phyloP scores from a whole-genome alignment of 352 stramenopile species.

The Phytopythium kandeliae region DNA sequence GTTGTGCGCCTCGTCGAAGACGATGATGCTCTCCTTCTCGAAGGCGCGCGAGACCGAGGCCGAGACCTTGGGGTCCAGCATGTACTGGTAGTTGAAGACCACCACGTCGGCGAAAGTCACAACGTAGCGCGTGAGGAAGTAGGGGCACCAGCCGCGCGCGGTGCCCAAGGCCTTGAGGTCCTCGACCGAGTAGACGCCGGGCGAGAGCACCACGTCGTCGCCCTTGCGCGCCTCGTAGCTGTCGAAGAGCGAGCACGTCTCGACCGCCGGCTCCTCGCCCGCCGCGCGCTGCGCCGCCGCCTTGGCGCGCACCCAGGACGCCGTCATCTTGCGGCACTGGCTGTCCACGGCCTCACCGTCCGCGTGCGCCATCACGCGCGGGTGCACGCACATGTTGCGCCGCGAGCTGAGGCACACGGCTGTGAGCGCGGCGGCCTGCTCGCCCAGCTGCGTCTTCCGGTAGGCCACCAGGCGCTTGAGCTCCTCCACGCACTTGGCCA shows the following conservation, averaged over 20 bases:
- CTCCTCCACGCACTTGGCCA: slow-evolving; percentile 98
- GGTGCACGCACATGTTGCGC: slow-evolving; percentile 98
- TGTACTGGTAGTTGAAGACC: slow-evolving; percentile 99
- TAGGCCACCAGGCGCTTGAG: slow-evolving; percentile 93
- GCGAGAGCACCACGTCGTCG: slow-evolving; percentile 89
- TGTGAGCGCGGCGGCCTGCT: slow-evolving; percentile 49
- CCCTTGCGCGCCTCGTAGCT: slow-evolving; percentile 84
- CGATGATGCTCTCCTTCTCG: slow-evolving; percentile 90
- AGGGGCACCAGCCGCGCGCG: slow-evolving; percentile 95
- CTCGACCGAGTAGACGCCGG: slow-evolving; percentile 96
- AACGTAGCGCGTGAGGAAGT: slow-evolving; percentile 97
- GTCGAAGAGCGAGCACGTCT: slow-evolving; percentile 90
- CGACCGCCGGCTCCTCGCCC: slow-evolving; percentile 21
- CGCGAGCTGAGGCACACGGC: slow-evolving; percentile 90
- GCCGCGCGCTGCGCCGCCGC: slow-evolving; percentile 17
- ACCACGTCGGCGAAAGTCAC: slow-evolving; percentile 97
- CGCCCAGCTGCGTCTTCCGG: slow-evolving; percentile 56
- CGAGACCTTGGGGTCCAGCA: slow-evolving; percentile 98
- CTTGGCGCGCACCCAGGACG: slow-evolving; percentile 93
- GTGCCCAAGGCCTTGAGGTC: slow-evolving; percentile 93
- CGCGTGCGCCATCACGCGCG: slow-evolving; percentile 92
- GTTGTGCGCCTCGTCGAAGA: slow-evolving; percentile 99
- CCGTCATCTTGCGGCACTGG: slow-evolving; percentile 96
- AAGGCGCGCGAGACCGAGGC: slow-evolving; percentile 91
- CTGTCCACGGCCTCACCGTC: slow-evolving; percentile 97